These are phyloP conservation scores for Rhododendron molle DNA, from an alignment of 148 eudicot species.

Conservation along the genomic window DNA sequence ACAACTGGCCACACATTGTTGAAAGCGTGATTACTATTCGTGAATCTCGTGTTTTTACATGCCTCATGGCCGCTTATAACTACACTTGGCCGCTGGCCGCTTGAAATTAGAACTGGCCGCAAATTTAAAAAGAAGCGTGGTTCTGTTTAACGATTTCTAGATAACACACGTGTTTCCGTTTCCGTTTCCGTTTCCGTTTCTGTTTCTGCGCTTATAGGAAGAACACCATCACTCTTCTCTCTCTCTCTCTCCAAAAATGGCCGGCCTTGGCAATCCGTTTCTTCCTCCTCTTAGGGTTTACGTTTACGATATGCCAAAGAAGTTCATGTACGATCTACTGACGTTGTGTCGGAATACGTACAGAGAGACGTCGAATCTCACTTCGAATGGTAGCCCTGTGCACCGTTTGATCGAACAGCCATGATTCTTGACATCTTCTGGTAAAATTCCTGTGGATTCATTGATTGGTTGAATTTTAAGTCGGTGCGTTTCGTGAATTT, in stretches of 20 bases:
- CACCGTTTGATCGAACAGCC: slow-evolving; percentile 87
- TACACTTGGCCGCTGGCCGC: no score
- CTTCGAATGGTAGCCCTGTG: slow-evolving; percentile 92
- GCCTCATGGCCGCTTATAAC: no score
- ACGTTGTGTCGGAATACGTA: slow-evolving; percentile 58
- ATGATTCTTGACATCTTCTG: not conserved
- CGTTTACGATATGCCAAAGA: slow-evolving; percentile 92
- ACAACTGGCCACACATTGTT: no score
- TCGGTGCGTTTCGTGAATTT: not conserved
- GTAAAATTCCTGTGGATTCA: not conserved
- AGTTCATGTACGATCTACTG: slow-evolving; percentile 81
- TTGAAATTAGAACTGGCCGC: no score
- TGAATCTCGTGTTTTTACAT: no score
- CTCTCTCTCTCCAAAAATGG: slow-evolving; percentile 7
- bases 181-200: no score
- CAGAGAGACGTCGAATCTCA: slow-evolving; percentile 61
- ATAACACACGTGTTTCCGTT: no score
- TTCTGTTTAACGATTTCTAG: no score
- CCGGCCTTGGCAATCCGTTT: not conserved
- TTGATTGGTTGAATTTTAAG: not conserved
- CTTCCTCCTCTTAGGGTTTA: slow-evolving; percentile 63
- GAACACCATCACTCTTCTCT: no score
- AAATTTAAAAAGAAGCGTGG: no score
- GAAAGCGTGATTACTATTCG: no score
- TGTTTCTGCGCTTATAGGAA: no score